phyloP scores from a whole-genome alignment of 768 basidiomycete genomes.

The Leccinum aurantiacum region DNA sequence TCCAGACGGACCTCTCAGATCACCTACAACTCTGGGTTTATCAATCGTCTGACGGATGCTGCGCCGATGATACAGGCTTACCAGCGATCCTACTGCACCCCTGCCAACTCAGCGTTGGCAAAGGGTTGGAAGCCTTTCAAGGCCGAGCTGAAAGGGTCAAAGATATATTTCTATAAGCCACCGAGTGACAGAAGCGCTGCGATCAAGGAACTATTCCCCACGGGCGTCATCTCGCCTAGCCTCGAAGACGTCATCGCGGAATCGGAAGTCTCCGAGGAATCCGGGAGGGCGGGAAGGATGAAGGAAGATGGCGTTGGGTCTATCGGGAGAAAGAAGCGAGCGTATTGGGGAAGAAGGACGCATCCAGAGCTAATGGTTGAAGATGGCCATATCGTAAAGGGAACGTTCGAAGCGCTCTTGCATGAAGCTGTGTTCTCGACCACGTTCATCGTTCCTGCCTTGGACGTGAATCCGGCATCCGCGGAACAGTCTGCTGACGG shows the following conservation, averaged over 20 bases:
- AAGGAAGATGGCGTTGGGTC: conserved; percentile 33
- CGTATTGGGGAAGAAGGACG: conserved; percentile 74
- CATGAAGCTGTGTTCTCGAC: conserved; percentile 84
- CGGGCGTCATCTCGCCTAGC: conserved; percentile 53
- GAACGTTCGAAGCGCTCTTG: conserved; percentile 73
- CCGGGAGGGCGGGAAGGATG: conserved; percentile 31
- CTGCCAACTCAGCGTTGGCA: conserved; percentile 39
- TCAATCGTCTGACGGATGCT: conserved; percentile 65
- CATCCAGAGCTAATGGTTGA: conserved; percentile 66
- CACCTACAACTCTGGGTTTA: conserved; percentile 69
- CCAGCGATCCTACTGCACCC: conserved; percentile 29
- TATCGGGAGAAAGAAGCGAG: conserved; percentile 54
- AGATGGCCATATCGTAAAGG: conserved; percentile 51
- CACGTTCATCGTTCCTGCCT: conserved; percentile 43
- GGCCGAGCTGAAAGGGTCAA: conserved; percentile 78
- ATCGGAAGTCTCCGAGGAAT: conserved; percentile 29
- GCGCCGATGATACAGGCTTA: conserved; percentile 40
- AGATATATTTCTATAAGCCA: conserved; percentile 84
- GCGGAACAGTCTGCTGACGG: conserved; percentile 20
- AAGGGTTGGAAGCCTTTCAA: conserved; percentile 91
- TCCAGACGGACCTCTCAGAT: conserved; percentile 75
- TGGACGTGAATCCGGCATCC: conserved; percentile 18
- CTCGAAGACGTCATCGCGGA: conserved; percentile 44
- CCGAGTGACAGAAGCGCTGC: conserved; percentile 64
- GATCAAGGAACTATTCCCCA: conserved; percentile 75